Evolutionary conservation across 2,329 filamentous ascomycete species (phyloP), one percentile per base, ranked within the genome.

Genomic region (Aureobasidium leucospermi): DNA sequence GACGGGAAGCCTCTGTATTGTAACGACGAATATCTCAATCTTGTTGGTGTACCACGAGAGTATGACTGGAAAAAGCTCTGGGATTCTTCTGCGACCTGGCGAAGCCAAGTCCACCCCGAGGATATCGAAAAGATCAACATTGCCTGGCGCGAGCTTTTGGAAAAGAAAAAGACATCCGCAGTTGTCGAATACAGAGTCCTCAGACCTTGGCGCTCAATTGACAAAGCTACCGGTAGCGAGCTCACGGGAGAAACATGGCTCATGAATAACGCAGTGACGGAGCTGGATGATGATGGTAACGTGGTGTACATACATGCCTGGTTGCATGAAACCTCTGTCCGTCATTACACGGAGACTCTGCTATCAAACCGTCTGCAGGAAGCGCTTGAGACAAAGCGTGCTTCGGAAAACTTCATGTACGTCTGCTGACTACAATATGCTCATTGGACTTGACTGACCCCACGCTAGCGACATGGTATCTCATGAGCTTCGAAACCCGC

Each of bases 401-500:
- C 70, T 47, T 71, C 67, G 1, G 70, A 73, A 59, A 70, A 70
- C 36, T 74, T 74, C 58, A 73, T 73, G 39, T 42, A n/a, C 11
- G n/a, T 42, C 2, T n/a, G 9, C 15, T 42, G 23, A 23, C 39
- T 42, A 31, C 71, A 71, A 60, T 23, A 15, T 42, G 13, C n/a
- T 9, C 6, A 15, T 15, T 9, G 39, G 10, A 7, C n/a, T n/a
- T 2, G 1, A 42, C 39, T 42, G 39, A 42, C 39, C 7, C n/a
- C n/a, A n/a, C 13, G n/a, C 6, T n/a, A 42, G 39, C 6, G 58
- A 60, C 23, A 72, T 72, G 69, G 66, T 66, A 1, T 72, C 69
- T 9, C 73, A 76, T 60, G 75, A 77, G 58, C 76, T 77, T 68
- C 66, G 76, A 1, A 78, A 77, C 57, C 75, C 75, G 1, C 67